phyloP scores from a whole-genome alignment of 768 basidiomycete genomes.

The Lactarius quietus region DNA sequence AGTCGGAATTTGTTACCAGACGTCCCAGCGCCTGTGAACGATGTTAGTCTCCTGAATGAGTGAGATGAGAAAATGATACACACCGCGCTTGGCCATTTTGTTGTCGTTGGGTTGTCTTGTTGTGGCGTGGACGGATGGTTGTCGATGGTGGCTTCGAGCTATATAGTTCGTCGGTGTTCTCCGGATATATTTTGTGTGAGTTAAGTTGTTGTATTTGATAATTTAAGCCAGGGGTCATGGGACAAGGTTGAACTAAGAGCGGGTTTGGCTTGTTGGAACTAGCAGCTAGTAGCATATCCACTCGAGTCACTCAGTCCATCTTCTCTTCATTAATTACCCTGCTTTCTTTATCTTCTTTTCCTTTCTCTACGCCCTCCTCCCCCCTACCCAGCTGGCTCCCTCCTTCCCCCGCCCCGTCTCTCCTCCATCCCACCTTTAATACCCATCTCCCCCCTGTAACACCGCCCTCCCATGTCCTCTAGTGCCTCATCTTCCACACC shows the following conservation, averaged over 20 bases:
- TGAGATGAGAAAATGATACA: conserved; percentile 15
- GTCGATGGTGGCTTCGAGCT: conserved; percentile 27
- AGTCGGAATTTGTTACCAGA: conserved; percentile 96
- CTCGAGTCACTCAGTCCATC: not conserved
- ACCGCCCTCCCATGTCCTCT: conserved; percentile 20
- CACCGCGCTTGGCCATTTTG: conserved; percentile 39
- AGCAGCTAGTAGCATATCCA: not conserved
- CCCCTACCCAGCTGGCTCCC: conserved; percentile 4
- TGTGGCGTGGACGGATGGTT: conserved; percentile 17
- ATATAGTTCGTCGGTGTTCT: conserved; percentile 32
- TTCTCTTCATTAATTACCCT: conserved; percentile 1
- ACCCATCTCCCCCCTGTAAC: conserved; percentile 25
- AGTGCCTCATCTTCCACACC: conserved; percentile 46
- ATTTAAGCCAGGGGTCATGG: not conserved
- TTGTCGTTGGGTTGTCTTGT: conserved; percentile 30
- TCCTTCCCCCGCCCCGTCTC: conserved; percentile 7
- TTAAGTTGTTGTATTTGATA: not conserved
- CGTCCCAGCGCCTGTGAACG: conserved; percentile 48
- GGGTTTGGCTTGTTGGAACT: not conserved
- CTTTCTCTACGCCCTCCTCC: conserved; percentile 4
- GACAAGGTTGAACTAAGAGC: conserved; percentile 8
- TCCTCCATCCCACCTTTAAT: conserved; percentile 6
- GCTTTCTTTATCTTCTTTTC: conserved; percentile 13
- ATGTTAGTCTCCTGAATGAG: not conserved
- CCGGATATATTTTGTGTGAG: not conserved